Conservation (phyloP, 352 stramenopile species). For the Pythium monospermum region DNA sequence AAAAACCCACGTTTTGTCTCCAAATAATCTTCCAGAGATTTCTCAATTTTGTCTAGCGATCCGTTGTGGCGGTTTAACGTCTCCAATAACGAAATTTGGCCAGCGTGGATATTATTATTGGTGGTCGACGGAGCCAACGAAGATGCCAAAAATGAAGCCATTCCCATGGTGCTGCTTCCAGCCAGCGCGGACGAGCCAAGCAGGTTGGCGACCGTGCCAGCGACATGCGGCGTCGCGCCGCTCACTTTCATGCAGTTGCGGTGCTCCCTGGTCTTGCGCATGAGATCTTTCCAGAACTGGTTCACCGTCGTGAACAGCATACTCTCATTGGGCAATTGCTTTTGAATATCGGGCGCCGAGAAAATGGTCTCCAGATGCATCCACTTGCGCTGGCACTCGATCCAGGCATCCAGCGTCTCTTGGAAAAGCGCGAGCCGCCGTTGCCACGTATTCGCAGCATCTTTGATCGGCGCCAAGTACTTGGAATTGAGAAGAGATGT, state of each 20-base stretch:
- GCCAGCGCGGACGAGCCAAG: not conserved
- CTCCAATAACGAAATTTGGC: constrained; percentile 38
- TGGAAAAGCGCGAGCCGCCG: constrained; percentile 67
- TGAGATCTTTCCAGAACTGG: constrained; percentile 79
- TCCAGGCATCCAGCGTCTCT: constrained; percentile 76
- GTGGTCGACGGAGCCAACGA: not conserved
- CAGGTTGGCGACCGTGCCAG: constrained; percentile 5
- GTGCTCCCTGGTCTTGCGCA: constrained; percentile 57
- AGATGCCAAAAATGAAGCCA: too few relatives aligned
- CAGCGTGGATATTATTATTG: constrained; percentile 10
- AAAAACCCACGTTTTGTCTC: constrained; percentile 83
- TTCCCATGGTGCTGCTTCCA: not conserved
- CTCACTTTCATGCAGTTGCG: constrained; percentile 63
- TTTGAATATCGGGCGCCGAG: constrained; percentile 75
- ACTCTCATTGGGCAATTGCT: constrained; percentile 68
- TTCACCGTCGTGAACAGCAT: constrained; percentile 56
- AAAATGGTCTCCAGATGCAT: constrained; percentile 83
- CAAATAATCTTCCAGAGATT: constrained; percentile 78
- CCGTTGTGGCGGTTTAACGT: constrained; percentile 63
- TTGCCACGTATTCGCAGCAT: constrained; percentile 62
- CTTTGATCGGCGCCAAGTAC: constrained; percentile 80
- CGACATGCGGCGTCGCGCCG: constrained; percentile 23
- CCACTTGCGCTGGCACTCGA: constrained; percentile 78
- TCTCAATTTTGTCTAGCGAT: constrained; percentile 69
- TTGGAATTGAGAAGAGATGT: constrained; percentile 88